Evolutionary conservation across 176 grass and related monocot species (phyloP), one percentile per base, ranked within the genome.

Genomic region (Oryza officinalis): DNA sequence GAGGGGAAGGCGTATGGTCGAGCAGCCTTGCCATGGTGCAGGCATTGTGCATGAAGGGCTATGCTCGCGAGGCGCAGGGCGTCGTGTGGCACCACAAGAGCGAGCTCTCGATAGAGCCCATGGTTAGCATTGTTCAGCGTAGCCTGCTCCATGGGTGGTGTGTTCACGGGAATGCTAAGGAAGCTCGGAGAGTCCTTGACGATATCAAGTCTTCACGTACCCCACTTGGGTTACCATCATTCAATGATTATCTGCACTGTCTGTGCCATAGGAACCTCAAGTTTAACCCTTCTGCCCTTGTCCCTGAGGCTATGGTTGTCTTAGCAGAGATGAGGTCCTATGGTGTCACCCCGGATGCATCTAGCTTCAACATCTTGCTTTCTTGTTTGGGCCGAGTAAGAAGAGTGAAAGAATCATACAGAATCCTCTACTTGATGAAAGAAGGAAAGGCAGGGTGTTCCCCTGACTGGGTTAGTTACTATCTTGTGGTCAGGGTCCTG

Each of bases 331-430:
- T 92, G 90, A 89, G 82, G 71, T 80, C 70, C 20, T 87, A 20
- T 22, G 85, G 89, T 69, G 57, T 90, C 1, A 13, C 59, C 8
- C 85, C 87, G 22, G 80, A 82, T 81, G 83, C 89, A 8, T 81
- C 81, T 45, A 94, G 81, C 82, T 90, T 94, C 79, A 94, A 94
- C 82, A 94, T 94, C 27, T 77, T 94, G n/a, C 87, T 94, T 18
- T 94, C 89, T 74, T 90, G 76, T 85, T 81, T 94, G 20, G 81
- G 85, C 12, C 81, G 79, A 81, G 92, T 85, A 67, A 92, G 87
- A 70, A 92, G 92, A 69, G 82, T 90, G 35, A 94, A 92, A 89
- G 92, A 94, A 40, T 89, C 92, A 38, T 94, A 86, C 17, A 84
- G 82, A 72, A 85, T 92, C 46, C 76, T 94, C 32, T 89, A 92